phyloP scores from a whole-genome alignment of 164 flowering plant genomes.

The Umbilicus rupestris region DNA sequence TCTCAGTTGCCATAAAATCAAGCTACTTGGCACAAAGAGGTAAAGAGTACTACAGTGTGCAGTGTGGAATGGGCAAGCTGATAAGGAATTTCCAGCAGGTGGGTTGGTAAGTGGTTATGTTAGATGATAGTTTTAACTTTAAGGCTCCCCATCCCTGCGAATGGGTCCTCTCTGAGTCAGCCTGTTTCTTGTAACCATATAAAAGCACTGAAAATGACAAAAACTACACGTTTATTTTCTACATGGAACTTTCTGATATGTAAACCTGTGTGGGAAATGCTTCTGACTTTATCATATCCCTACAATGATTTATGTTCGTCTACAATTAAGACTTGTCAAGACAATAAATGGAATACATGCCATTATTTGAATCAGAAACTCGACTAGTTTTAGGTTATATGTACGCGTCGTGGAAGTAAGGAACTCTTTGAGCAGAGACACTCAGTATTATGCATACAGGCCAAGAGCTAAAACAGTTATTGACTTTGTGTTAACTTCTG shows the following conservation, averaged over 20 bases:
- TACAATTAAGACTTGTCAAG: no score
- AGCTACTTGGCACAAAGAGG: not conserved
- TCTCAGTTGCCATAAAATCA: not conserved
- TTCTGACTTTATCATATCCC: no score
- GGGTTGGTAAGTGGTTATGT: not conserved
- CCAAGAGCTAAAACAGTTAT: not conserved
- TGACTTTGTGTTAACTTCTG: not conserved
- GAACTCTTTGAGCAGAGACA: not conserved
- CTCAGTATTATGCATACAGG: not conserved
- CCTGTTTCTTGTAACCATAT: not conserved
- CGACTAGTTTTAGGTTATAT: not conserved
- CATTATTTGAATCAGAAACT: not conserved
- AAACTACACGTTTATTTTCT: not conserved
- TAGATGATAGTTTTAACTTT: not conserved
- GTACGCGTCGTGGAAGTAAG: not conserved
- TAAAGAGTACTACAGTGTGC: slow-evolving; percentile 1
- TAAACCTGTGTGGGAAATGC: no score
- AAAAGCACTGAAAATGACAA: not conserved
- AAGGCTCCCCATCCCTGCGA: slow-evolving; percentile 1
- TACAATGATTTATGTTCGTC: no score
- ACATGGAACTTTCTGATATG: no score
- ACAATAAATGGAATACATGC: no score
- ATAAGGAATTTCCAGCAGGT: not conserved
- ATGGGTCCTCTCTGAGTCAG: slow-evolving; percentile 3
- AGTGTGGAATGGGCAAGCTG: slow-evolving; percentile 1